These are phyloP conservation scores for Zychaea mexicana DNA, from an alignment of 371 early-diverging fungal species.

Conservation along the genomic window DNA sequence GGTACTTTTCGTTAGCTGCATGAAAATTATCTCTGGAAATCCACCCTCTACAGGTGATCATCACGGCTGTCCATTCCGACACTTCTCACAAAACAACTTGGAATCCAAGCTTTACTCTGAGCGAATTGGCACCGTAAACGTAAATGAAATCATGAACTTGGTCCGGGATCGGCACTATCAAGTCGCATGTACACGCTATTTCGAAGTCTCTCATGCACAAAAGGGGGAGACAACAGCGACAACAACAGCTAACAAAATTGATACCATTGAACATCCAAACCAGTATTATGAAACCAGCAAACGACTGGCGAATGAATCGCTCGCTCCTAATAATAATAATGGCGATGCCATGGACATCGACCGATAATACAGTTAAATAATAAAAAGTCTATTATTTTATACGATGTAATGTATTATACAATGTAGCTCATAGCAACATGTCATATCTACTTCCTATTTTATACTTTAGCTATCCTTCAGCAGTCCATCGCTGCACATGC, in stretches of 20 bases:
- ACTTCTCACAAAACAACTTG: constrained; percentile 69
- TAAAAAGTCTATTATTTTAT: not conserved
- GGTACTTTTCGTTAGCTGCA: constrained; percentile 67
- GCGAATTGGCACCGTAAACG: constrained; percentile 51
- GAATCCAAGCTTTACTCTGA: constrained; percentile 53
- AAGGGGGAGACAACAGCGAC: too few species aligned
- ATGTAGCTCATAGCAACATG: too few species aligned
- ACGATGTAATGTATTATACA: too few species aligned
- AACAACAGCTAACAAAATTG: constrained; percentile 45
- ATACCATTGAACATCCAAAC: constrained; percentile 90
- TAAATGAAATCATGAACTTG: constrained; percentile 69
- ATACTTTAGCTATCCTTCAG: too few species aligned
- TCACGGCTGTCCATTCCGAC: constrained; percentile 97
- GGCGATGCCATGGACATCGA: constrained; percentile 14
- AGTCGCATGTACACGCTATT: constrained; percentile 90
- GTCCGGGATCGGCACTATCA: constrained; percentile 85
- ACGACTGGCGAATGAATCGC: not conserved
- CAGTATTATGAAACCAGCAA: constrained; percentile 87
- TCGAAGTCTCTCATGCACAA: constrained; percentile 71
- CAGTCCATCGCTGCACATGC: too few species aligned
- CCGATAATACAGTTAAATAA: not conserved
- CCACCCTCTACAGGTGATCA: constrained; percentile 83
- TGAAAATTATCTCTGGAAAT: constrained; percentile 82
- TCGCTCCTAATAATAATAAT: not conserved
- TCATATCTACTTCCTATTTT: too few species aligned